phyloP scores from a whole-genome alignment of 2,329 filamentous ascomycete species.

The Xylaria polymorpha region DNA sequence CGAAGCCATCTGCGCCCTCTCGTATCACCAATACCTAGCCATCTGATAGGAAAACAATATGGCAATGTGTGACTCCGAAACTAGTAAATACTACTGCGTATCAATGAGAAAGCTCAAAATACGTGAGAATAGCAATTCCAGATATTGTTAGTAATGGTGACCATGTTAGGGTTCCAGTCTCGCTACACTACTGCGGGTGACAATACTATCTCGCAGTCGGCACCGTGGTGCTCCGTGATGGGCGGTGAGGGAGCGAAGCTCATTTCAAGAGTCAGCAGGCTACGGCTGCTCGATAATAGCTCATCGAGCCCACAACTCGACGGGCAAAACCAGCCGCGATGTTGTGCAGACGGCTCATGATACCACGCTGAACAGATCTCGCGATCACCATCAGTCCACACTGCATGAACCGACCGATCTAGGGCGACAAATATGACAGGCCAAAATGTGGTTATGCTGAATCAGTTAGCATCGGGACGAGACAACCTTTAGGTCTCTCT shows the following conservation, averaged over 20 bases:
- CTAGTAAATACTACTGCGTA: not conserved
- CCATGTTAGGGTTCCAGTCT: constrained; percentile 16
- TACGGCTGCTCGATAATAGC: constrained; percentile 1
- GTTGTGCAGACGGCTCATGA: constrained; percentile 27
- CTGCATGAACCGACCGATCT: constrained; percentile 38
- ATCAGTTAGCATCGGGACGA: constrained; percentile 13
- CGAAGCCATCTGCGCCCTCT: constrained; percentile 4
- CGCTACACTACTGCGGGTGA: constrained; percentile 7
- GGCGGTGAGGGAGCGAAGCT: constrained; percentile 29
- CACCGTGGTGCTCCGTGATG: constrained; percentile 21
- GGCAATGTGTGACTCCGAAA: not conserved
- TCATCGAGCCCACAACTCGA: constrained; percentile 5
- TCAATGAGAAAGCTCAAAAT: constrained; percentile 4
- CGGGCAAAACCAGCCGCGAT: constrained; percentile 25
- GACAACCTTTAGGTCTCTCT: constrained; percentile 12
- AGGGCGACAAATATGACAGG: constrained; percentile 21
- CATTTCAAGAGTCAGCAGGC: constrained; percentile 24
- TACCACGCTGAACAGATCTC: constrained; percentile 35
- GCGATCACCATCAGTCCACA: constrained; percentile 33
- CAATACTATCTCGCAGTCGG: constrained; percentile 5
- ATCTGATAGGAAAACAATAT: not conserved
- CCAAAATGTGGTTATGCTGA: constrained; percentile 25
- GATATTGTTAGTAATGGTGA: constrained; percentile 7
- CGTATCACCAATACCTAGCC: not conserved
- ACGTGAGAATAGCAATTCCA: not conserved